These are phyloP conservation scores for Endocalyx cinctus DNA, from an alignment of 2,329 filamentous ascomycete species.

Conservation along the genomic window DNA sequence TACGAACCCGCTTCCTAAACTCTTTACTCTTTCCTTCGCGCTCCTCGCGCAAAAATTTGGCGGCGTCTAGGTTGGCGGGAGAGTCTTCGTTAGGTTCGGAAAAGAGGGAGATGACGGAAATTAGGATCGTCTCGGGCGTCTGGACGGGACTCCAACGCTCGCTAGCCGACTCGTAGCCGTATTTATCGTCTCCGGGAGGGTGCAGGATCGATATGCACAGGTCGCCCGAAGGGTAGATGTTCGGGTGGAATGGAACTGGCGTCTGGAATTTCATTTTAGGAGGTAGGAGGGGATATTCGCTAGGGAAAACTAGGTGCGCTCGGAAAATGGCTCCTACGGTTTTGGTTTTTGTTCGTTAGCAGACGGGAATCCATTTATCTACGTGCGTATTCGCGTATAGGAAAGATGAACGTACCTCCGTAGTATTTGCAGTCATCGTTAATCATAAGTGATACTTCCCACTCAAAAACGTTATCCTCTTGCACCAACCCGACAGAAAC, in stretches of 20 bases:
- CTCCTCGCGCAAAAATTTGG: conserved; percentile 81
- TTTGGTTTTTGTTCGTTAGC: neutral
- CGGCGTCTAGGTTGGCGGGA: conserved; percentile 92
- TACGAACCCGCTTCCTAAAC: conserved; percentile 73
- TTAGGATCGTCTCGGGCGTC: conserved; percentile 86
- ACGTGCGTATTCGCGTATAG: too few species aligned
- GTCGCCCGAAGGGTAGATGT: conserved; percentile 81
- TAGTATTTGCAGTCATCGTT: conserved; percentile 91
- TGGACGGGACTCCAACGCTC: conserved; percentile 96
- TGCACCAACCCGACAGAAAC: conserved; percentile 88
- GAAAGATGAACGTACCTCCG: conserved; percentile 59
- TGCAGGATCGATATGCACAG: conserved; percentile 98
- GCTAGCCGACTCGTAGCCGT: conserved; percentile 83
- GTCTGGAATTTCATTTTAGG: conserved; percentile 83
- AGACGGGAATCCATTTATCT: conserved; percentile 1
- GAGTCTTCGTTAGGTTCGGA: conserved; percentile 92
- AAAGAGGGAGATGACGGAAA: conserved; percentile 89
- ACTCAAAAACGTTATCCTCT: conserved; percentile 87
- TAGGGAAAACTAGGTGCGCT: conserved; percentile 76
- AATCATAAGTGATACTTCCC: conserved; percentile 99
- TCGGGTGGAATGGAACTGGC: conserved; percentile 86
- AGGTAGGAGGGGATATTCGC: conserved; percentile 80
- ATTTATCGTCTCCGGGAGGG: conserved; percentile 88
- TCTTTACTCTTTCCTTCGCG: conserved; percentile 55
- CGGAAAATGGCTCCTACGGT: conserved; percentile 84